Evolutionary conservation across 441 rosid species (phyloP).

Genomic region (Viola pubescens): DNA sequence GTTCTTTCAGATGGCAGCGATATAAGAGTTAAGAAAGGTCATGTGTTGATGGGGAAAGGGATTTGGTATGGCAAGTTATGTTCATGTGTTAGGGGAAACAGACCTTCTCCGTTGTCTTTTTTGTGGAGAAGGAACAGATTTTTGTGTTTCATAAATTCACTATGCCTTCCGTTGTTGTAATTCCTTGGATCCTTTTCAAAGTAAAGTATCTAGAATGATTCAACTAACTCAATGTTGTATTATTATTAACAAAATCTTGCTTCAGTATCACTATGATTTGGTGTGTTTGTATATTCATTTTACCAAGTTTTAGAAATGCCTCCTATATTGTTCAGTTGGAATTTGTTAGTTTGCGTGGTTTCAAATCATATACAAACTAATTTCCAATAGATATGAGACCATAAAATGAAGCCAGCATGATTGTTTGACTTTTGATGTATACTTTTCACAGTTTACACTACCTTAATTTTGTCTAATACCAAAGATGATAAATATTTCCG

Average conservation of each 20-base stretch:
- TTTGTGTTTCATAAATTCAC: neutral
- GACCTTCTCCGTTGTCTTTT: neutral
- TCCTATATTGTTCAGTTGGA: neutral
- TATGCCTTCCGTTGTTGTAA: neutral
- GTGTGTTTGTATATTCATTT: neutral
- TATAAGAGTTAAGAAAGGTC: neutral
- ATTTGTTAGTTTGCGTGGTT: neutral
- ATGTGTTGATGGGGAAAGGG: constrained; percentile 2
- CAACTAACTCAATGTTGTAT: neutral
- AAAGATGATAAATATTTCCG: too few relatives aligned
- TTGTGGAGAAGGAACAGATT: neutral
- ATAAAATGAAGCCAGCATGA: too few relatives aligned
- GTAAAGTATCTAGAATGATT: constrained; percentile 2
- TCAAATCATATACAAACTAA: neutral
- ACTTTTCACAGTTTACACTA: too few relatives aligned
- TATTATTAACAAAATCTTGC: neutral
- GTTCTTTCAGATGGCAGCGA: neutral
- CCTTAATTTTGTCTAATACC: too few relatives aligned
- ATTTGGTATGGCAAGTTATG: neutral
- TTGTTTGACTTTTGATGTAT: too few relatives aligned
- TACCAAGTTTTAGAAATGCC: too few relatives aligned
- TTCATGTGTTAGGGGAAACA: constrained; percentile 4
- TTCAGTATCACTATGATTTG: neutral
- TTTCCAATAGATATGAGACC: neutral
- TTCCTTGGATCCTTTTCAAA: constrained; percentile 1